Evolutionary conservation across 495 filamentous ascomycete genomes (phyloP), one percentile per base, ranked within the genome.

Genomic region (Podospora pseudocomata): DNA sequence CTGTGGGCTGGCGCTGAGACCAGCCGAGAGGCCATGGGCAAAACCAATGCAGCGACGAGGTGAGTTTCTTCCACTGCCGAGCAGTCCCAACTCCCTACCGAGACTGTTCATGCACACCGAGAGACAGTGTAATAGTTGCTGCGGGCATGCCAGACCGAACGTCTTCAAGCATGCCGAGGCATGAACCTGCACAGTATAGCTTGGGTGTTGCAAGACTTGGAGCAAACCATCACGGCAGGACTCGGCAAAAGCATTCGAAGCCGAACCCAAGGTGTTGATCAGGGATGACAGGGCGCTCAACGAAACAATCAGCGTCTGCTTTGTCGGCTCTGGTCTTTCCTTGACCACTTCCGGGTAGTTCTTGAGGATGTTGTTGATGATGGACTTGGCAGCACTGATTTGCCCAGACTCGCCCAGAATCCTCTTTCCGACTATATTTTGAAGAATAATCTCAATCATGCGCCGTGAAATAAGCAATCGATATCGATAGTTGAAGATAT

Each of bases 81-180:
- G 85, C 28, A 94, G 86, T 27, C 85, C 86, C 32, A 99, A 82
- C 75, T 99, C 96, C 65, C 96, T 85, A 70, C 87, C 91, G 68
- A 97, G 84, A 76, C 92, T 97, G 78, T 98, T 98, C 91, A 98
- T 93, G 77, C 93, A 97, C 39, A 98, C 91, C 4, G 94, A 96
- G 26, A 97, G 87, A 71, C 93, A 96, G 4, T 92, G 91, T 20
- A 98, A 80, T 27, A 99, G 86, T 73, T 98, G 93, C 73, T 95
- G 89, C 6, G 95, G 95, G 72, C 92, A 97, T 4, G 92, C 92
- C 64, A 97, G 81, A 5, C 96, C 90, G 73, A 98, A 97, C 7
- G 84, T 87, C 62, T 94, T 92, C 64, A 98, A 79, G 72, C 92
- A 96, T 71, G 89, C 86, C 32, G 95, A 90, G 1, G 92, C 89